These are phyloP conservation scores for Scutellaria galericulata DNA, from an alignment of 257 asterid genomes.

Conservation along the genomic window DNA sequence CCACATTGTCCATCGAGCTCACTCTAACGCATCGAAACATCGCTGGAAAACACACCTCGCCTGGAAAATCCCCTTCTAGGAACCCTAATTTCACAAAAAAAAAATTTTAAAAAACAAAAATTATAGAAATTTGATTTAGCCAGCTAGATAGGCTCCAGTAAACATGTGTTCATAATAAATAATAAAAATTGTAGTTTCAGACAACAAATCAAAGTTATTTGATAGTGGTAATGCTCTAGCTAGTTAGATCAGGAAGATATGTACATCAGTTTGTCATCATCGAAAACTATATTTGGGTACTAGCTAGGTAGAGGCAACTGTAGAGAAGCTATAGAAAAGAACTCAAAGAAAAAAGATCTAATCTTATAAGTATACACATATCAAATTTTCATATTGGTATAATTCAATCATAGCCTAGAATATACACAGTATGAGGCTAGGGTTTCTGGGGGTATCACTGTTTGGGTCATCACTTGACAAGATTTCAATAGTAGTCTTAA, in stretches of 20 bases:
- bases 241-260: slow-evolving; percentile 7
- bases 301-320: background rate
- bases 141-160: slow-evolving; percentile 10
- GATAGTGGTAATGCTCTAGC: background rate
- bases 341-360: background rate
- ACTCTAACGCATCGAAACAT: slow-evolving; percentile 71
- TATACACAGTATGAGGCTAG: too few relatives aligned
- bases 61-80: slow-evolving; percentile 63
- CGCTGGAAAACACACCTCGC: slow-evolving; percentile 69
- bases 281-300: slow-evolving; percentile 1
- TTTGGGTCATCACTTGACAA: too few relatives aligned
- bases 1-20: slow-evolving; percentile 70
- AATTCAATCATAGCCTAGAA: background rate
- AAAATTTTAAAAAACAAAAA: too few relatives aligned
- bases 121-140: background rate
- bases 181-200: background rate
- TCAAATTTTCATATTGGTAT: background rate
- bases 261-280: slow-evolving; percentile 9
- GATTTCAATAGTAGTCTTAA: too few relatives aligned
- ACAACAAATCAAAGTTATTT: background rate
- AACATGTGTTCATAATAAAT: background rate
- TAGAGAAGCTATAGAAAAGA: background rate
- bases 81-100: slow-evolving; percentile 37
- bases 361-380: background rate
- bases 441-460: background rate